Evolutionary conservation across 768 basidiomycete species (phyloP), one percentile per base, ranked within the genome.

Genomic region (Agrocybe praecox): DNA sequence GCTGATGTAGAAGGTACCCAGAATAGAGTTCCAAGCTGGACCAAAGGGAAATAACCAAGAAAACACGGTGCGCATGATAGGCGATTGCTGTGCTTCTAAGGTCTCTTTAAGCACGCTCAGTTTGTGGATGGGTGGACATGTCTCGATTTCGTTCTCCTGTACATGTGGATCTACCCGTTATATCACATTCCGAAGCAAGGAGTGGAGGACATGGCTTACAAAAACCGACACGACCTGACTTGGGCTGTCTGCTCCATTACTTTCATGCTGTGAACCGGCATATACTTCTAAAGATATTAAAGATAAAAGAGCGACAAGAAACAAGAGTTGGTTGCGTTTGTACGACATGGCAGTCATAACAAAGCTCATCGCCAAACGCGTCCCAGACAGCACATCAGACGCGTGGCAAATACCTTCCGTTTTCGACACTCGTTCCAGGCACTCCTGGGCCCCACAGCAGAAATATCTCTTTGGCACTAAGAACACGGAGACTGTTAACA

Each of bases 1-100:
- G 80, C 92, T 94, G 74, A 96, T 96, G 78, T 96, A 96, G 79
- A 96, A 94, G 18, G 94, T 96, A 59, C 91, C 94, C 24, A 96
- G 79, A 54, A 97, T 80, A 36, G 91, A 89, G 72, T 94, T 95
- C 87, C 88, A 92, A 7, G 85, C 94, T 56, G 92, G 93, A 32
- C 91, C 90, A 66, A 96, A 96, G 33, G 94, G 94, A 68, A 96
- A 96, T 56, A 95, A 74, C 76, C 83, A 84, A 5, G 81, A 77
- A 72, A 96, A 96, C 33, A 93, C 79, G 65, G 86, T 82, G 54
- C 89, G 87, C 86, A 94, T 84, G 46, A 92, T 69, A 26, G 89
- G 88, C 23, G 89, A 92, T 69, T 85, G 80, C 55, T 79, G 71
- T 43, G 77, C 84, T 61, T 89, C 88, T 24, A 90, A 70, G 9